phyloP scores from a whole-genome alignment of 768 basidiomycete species.

The Suillus plorans region DNA sequence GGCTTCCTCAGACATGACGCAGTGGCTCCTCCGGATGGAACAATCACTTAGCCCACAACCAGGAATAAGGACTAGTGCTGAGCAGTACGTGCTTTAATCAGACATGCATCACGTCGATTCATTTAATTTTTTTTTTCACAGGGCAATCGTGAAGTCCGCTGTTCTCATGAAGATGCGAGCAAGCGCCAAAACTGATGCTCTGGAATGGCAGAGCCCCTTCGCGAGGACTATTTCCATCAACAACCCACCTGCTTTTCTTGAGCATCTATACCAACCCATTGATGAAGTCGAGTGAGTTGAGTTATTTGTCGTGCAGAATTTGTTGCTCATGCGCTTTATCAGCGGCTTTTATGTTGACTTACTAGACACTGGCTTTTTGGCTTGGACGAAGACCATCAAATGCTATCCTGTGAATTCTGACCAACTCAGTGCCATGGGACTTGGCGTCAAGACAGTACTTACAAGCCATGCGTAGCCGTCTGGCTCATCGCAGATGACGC shows the following conservation, averaged over 20 bases:
- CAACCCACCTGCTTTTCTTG: conserved; percentile 51
- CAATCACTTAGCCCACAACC: conserved; percentile 72
- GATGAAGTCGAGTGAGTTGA: conserved; percentile 34
- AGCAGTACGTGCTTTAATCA: conserved; percentile 45
- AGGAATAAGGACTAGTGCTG: conserved; percentile 60
- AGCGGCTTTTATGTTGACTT: conserved; percentile 70
- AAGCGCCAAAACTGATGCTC: conserved; percentile 55
- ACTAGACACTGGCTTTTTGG: conserved; percentile 72
- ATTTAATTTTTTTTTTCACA: conserved; percentile 22
- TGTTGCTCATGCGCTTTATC: conserved; percentile 7
- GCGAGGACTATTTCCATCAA: conserved; percentile 42
- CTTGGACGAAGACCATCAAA: conserved; percentile 66
- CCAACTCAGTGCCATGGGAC: conserved; percentile 54
- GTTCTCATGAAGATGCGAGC: conserved; percentile 75
- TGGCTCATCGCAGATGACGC: too few species aligned
- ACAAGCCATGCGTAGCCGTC: conserved; percentile 46
- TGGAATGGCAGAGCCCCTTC: conserved; percentile 77
- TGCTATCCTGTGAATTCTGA: conserved; percentile 49
- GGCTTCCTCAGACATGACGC: conserved; percentile 65
- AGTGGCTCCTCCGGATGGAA: conserved; percentile 50
- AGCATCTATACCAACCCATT: conserved; percentile 43
- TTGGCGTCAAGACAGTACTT: conserved; percentile 48
- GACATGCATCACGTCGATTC: background rate
- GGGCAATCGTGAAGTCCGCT: conserved; percentile 68
- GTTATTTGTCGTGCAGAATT: background rate